A percentile compares a stretch with the other conserved stretches of the same genome.
These are phyloP conservation scores for Trypanosoma cruzi DNA, from an alignment of 208 protist genomes.

Conservation along the genomic window DNA sequence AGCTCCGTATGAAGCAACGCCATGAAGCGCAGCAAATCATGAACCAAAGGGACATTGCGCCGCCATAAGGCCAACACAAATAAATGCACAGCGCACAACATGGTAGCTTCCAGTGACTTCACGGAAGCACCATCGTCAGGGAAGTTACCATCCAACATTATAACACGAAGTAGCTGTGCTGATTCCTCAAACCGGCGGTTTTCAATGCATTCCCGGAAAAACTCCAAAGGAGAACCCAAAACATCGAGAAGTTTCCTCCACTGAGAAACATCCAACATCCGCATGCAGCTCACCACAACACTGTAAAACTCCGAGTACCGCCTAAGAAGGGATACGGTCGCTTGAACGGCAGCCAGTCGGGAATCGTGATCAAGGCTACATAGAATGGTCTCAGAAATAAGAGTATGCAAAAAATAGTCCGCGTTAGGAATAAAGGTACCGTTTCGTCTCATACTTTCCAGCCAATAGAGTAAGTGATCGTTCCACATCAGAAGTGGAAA, in stretches of 20 bases:
- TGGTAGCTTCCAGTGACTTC: slow-evolving; percentile 34
- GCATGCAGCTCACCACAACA: slow-evolving; percentile 68
- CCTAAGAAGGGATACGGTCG: slow-evolving; percentile 51
- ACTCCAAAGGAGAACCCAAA: slow-evolving; percentile 54
- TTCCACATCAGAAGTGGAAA: slow-evolving; percentile 50
- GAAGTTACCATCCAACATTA: slow-evolving; percentile 52
- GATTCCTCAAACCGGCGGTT: slow-evolving; percentile 58
- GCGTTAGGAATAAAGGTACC: slow-evolving; percentile 55
- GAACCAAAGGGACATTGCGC: slow-evolving; percentile 46
- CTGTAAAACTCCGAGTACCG: slow-evolving; percentile 73
- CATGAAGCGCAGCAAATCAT: slow-evolving; percentile 74
- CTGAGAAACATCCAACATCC: slow-evolving; percentile 69
- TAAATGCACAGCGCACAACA: slow-evolving; percentile 39
- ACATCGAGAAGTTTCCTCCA: slow-evolving; percentile 69
- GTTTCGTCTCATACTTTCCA: slow-evolving; percentile 61
- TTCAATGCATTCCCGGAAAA: slow-evolving; percentile 76
- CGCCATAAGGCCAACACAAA: slow-evolving; percentile 38
- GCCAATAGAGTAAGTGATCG: slow-evolving; percentile 54
- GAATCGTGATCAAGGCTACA: slow-evolving; percentile 38
- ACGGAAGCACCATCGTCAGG: neutral
- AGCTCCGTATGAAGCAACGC: slow-evolving; percentile 60
- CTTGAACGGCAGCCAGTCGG: slow-evolving; percentile 45
- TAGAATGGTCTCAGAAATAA: slow-evolving; percentile 55
- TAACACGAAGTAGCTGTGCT: slow-evolving; percentile 64
- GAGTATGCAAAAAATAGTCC: slow-evolving; percentile 68